A percentile compares a stretch with the other conserved stretches of the same genome.
phyloP scores from a whole-genome alignment of 805 yeast genomes.

The Sugiyamaella americana region DNA sequence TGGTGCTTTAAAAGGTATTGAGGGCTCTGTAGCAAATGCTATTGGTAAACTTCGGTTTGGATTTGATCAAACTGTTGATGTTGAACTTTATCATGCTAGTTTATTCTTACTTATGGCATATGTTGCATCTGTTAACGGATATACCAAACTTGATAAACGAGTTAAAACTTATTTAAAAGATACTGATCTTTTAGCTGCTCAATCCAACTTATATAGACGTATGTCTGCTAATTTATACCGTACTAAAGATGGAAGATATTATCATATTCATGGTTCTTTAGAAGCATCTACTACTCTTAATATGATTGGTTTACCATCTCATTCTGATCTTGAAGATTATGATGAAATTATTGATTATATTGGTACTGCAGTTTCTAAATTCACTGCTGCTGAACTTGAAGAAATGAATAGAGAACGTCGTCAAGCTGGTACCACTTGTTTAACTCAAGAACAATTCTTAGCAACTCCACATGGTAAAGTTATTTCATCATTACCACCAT shows the following conservation, averaged over 20 bases:
- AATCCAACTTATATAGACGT: conserved; percentile 29
- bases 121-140: conserved; percentile 30
- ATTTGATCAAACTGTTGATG: conserved; percentile 9
- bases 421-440: conserved; percentile 34
- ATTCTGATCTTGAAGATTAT: conserved; percentile 27
- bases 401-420: conserved; percentile 26
- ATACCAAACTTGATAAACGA: conserved; percentile 26
- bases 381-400: conserved; percentile 29
- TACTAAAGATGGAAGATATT: conserved; percentile 23
- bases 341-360: conserved; percentile 23
- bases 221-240: conserved; percentile 33
- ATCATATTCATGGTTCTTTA: conserved; percentile 34
- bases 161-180: conserved; percentile 18
- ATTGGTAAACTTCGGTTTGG: conserved; percentile 22
- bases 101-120: conserved; percentile 33
- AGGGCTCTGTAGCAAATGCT: conserved; percentile 23
- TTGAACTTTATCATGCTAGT: conserved; percentile 29
- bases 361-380: conserved; percentile 19
- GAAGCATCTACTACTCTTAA: conserved; percentile 31
- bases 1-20: conserved; percentile 28
- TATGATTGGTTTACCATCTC: conserved; percentile 33
- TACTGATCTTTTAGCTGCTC: conserved; percentile 27
- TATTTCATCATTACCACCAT: conserved; percentile 24
- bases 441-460: conserved; percentile 29
- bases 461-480: conserved; percentile 30